Evolutionary conservation across 768 basidiomycete genomes (phyloP).

Genomic region (Tylopilus felleus): DNA sequence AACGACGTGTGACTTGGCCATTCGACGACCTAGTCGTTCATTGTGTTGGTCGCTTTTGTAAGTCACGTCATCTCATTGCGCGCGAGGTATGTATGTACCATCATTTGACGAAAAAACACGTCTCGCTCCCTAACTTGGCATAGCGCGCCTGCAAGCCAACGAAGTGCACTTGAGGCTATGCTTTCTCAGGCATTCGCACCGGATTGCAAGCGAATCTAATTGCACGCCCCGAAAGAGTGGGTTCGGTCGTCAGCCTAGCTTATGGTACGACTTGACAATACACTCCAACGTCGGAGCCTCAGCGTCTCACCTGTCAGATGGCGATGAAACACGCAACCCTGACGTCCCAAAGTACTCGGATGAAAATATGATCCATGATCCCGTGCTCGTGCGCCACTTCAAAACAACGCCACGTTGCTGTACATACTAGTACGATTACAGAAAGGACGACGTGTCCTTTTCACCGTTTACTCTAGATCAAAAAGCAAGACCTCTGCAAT

Average conservation of each 20-base stretch:
- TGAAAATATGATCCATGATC: slow-evolving; percentile 8
- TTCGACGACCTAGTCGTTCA: too few relatives aligned
- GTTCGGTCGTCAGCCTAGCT: background rate
- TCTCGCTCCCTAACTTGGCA: background rate
- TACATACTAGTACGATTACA: background rate
- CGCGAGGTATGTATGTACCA: background rate
- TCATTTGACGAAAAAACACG: background rate
- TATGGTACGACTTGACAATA: background rate
- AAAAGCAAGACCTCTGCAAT: slow-evolving; percentile 78
- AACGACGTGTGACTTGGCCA: too few relatives aligned
- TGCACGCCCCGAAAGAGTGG: background rate
- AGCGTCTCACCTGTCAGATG: background rate
- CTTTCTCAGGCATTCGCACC: background rate
- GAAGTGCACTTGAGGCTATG: background rate
- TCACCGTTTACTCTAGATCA: slow-evolving; percentile 54
- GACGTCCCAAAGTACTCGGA: background rate
- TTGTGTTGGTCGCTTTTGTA: too few relatives aligned
- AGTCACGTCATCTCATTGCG: too few relatives aligned
- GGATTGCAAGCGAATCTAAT: background rate
- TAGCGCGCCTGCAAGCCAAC: background rate
- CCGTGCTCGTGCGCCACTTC: background rate
- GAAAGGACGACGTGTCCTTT: background rate
- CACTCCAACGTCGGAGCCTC: background rate
- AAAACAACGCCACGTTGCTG: background rate
- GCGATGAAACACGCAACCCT: background rate